A percentile compares a stretch with the other conserved stretches of the same genome.
Evolutionary conservation across 192 early-diverging fungal species (phyloP).

Genomic region (Coemansia sp.): DNA sequence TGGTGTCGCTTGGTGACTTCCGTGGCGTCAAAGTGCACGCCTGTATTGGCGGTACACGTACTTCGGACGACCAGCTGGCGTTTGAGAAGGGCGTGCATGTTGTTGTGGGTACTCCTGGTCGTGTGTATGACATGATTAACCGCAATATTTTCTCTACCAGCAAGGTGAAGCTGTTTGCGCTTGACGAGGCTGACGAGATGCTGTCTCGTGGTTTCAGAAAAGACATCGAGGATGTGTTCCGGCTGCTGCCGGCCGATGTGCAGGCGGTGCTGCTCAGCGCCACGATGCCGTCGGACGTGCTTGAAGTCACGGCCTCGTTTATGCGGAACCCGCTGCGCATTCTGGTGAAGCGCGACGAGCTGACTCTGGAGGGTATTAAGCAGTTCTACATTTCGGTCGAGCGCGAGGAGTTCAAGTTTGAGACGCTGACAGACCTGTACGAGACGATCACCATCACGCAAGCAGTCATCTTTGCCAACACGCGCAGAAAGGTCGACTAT

Average conservation of each 20-base stretch:
- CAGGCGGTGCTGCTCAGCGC: slow-evolving; percentile 97
- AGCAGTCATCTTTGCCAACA: slow-evolving; percentile 99
- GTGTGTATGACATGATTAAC: slow-evolving; percentile 99
- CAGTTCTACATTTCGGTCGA: slow-evolving; percentile 99
- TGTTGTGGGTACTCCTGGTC: slow-evolving; percentile 97
- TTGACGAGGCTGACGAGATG: slow-evolving; percentile 99
- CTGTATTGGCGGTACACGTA: slow-evolving; percentile 96
- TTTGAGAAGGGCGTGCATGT: slow-evolving; percentile 84
- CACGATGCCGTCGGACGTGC: slow-evolving; percentile 93
- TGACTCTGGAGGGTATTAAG: slow-evolving; percentile 93
- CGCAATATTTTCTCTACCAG: slow-evolving; percentile 80
- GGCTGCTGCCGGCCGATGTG: slow-evolving; percentile 79
- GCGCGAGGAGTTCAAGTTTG: slow-evolving; percentile 99
- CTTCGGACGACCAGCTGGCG: slow-evolving; percentile 84
- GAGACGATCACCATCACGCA: slow-evolving; percentile 97
- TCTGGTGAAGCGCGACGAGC: slow-evolving; percentile 96
- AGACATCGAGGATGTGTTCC: slow-evolving; percentile 96
- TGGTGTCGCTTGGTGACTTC: slow-evolving; percentile 93
- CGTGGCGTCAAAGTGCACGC: slow-evolving; percentile 92
- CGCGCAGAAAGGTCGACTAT: slow-evolving; percentile 99
- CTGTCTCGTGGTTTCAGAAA: slow-evolving; percentile 98
- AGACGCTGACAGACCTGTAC: slow-evolving; percentile 97
- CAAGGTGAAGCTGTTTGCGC: slow-evolving; percentile 94
- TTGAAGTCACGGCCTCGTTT: slow-evolving; percentile 95
- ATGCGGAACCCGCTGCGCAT: slow-evolving; percentile 99